Base-by-base conservation (phyloP, 2,329 filamentous ascomycete genomes). In the Aureobasidium namibiae region DNA sequence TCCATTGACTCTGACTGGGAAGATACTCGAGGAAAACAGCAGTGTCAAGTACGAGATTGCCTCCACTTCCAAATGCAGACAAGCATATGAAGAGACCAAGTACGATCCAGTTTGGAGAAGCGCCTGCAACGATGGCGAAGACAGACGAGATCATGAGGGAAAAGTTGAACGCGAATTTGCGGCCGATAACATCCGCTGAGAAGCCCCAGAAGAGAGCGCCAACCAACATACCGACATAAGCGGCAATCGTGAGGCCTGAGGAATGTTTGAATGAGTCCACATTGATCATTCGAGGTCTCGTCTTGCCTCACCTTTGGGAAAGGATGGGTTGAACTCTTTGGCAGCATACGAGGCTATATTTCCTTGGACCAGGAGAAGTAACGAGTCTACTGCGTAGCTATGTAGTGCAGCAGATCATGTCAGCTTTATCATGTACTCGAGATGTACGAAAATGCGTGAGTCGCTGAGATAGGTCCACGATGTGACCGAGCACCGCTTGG, bases 141-240 rank as follows among this genome's bases (percentile, higher is more conserved):
- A 82, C 68, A 4, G 82, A 80, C 66, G 81, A 85, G 60, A 88
- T 75, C 65, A 88, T 78, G 11, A 89, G 75, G 2, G 82, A 84
- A 23, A 82, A 72, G 65, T 89, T 89, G 74, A 89, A 90, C 5
- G 86, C 86, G 63, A 82, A 82, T 62, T 82, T 81, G 44, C 86
- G 78, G 6, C 86, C 86, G 61, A 89, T 84, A 34, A 89, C 78
- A 66, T 89, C 86, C 23, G 84, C 85, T 3, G 78, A 78, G 31
- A 87, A 71, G 1, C 86, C 86, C 85, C 86, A 89, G 71, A 88
- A 88, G 26, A 88, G 68, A 16, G 83, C 84, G 1, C 84, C 81
- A 0, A 75, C 62, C 54, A 79, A 74, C 74, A 79, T 78, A 61
- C 76, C 77, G 9, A 79, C 76, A 65, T 86, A 88, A 1, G 78